These are phyloP conservation scores for Pelargonium myrrhifolium DNA, from an alignment of 441 rosid species.

Conservation along the genomic window DNA sequence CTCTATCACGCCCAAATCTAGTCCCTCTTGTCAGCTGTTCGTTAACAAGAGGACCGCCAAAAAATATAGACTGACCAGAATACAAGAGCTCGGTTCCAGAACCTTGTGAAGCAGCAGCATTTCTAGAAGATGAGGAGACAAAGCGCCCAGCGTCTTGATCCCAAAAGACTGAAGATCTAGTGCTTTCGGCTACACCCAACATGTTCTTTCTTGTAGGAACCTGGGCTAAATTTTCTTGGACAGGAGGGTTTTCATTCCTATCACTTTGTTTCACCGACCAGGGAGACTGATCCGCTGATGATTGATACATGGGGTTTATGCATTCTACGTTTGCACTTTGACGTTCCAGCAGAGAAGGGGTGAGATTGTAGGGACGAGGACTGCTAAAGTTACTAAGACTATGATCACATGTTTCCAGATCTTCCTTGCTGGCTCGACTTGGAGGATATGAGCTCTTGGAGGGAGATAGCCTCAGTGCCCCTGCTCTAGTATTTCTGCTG, in stretches of 20 bases:
- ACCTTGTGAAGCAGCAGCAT: conserved; percentile 28
- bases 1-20: conserved; percentile 36
- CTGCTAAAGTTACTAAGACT: conserved; percentile 52
- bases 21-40: conserved; percentile 37
- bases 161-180: conserved; percentile 66
- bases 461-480: conserved; percentile 31
- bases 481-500: conserved; percentile 28
- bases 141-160: conserved; percentile 85
- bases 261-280: conserved; percentile 36
- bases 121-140: conserved; percentile 47
- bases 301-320: conserved; percentile 68
- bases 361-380: conserved; percentile 38
- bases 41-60: conserved; percentile 52
- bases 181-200: conserved; percentile 26
- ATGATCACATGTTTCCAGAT: conserved; percentile 41
- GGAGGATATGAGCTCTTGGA: conserved; percentile 46
- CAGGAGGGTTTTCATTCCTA: conserved; percentile 19
- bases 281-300: conserved; percentile 54
- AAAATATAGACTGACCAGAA: conserved; percentile 55
- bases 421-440: conserved; percentile 54
- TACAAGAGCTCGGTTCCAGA: conserved; percentile 47
- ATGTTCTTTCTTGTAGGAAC: conserved; percentile 27
- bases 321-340: conserved; percentile 46
- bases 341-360: conserved; percentile 38
- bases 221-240: conserved; percentile 19